Evolutionary conservation across 169 alveolate species (phyloP), one percentile per base, ranked within the genome.

Genomic region (Eimeria acervulina): DNA sequence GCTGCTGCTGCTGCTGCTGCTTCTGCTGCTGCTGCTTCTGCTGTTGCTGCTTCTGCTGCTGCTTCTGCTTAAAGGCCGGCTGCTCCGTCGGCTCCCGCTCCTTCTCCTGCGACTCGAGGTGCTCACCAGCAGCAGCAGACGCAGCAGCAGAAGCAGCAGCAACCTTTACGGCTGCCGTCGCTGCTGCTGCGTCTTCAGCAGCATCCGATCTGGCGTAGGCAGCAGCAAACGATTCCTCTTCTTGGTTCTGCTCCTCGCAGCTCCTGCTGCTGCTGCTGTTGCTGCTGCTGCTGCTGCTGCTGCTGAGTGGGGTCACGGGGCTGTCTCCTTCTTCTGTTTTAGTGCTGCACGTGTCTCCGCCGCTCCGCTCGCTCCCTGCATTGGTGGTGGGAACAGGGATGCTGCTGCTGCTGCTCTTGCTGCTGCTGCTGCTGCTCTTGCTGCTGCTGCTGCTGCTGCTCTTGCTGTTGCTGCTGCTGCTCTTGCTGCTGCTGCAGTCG

Each of bases 391-490:
- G 47, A 36, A 72, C 28, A 23, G n/a, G 19, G 84, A 40, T 33
- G 84, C 84, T 72, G 84, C 84, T 1, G 47, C 84, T 12, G 84
- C 52, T 72, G 47, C 84, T 72, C 47, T 40, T 72, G 47, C 40
- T 6, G 83, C 84, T 72, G 47, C 51, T 72, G 51, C 51, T 72
- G 84, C 84, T 72, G 52, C 36, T 63, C 31, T n/a, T 63, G 33
- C 33, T 63, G 31, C 1, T 63, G 76, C 76, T 63, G 36, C 36
- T 63, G 76, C 76, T 63, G 33, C 33, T 63, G 76, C 76, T 63
- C 31, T n/a, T 63, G 5, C 76, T 63, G 76, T 1, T 63, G 76
- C 36, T 63, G 76, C 76, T 63, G 36, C 36, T 63, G 76, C 76
- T 63, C 36, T 7, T 63, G 76, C 76, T 63, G 76, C 76, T 63